Conservation (phyloP, 352 stramenopile genomes). For the Phytopythium chamaehyphon region DNA sequence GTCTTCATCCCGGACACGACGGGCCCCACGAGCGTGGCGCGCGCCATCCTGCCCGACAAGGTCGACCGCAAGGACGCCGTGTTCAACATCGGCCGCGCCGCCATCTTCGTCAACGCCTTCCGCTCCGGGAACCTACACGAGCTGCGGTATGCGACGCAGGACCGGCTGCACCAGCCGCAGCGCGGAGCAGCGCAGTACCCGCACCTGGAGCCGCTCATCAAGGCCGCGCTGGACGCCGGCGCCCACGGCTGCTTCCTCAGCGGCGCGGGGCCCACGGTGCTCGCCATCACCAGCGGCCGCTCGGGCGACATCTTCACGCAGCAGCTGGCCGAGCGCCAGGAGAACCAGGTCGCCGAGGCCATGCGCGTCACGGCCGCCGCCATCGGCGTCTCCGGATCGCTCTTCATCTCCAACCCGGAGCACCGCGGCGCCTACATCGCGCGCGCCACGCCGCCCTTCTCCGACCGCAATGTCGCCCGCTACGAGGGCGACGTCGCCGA, state of each 20-base stretch:
- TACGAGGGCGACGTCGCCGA: constrained; percentile 84
- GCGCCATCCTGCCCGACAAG: constrained; percentile 90
- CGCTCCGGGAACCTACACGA: constrained; percentile 96
- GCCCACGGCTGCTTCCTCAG: constrained; percentile 95
- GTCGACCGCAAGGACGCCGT: constrained; percentile 92
- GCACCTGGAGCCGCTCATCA: constrained; percentile 96
- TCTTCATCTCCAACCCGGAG: constrained; percentile 97
- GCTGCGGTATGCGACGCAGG: constrained; percentile 93
- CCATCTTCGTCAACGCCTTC: constrained; percentile 97
- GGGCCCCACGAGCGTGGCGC: constrained; percentile 91
- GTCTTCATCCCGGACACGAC: constrained; percentile 98
- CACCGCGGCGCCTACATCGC: constrained; percentile 96
- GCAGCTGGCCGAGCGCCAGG: constrained; percentile 78
- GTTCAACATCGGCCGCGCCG: constrained; percentile 96
- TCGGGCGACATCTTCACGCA: constrained; percentile 99
- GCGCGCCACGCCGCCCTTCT: constrained; percentile 92
- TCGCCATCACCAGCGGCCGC: constrained; percentile 96
- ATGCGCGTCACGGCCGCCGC: constrained; percentile 93
- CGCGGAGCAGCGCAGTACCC: constrained; percentile 93
- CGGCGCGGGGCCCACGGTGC: constrained; percentile 96
- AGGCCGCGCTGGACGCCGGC: constrained; percentile 93
- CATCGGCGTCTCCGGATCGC: constrained; percentile 91
- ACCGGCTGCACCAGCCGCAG: constrained; percentile 96
- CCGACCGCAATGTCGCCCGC: constrained; percentile 68
- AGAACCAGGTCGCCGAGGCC: constrained; percentile 93